Evolutionary conservation across 371 early-diverging fungal species (phyloP), one percentile per base, ranked within the genome.

Genomic region (Parasitella parasitica): DNA sequence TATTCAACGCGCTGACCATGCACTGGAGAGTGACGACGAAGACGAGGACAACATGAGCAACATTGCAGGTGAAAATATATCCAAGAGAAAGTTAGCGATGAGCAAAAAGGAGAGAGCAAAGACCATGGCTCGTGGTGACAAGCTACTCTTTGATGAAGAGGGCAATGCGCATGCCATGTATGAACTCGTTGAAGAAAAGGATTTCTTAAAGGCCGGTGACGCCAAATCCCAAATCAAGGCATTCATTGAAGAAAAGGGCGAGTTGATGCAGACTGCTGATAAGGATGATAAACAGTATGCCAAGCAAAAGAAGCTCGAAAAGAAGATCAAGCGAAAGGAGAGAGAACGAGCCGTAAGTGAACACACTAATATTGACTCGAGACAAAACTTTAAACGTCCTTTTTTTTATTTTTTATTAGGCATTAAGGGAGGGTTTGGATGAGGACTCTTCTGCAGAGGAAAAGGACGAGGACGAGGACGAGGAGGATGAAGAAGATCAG

Each of bases 61-160:
- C 12, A 28, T 63, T 13, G 61, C 16, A 32, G 56, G 53, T 22
- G 66, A 64, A 20, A 79, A 79, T 56, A 77, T 89, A 75, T 87
- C 89, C 51, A 94, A 92, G 77, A 70, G 89, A 46, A 84, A 91
- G 71, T 62, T 82, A 20, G 79, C 82, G 57, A 86, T 86, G 74
- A 74, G 82, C 28, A 94, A 94, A 75, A 85, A 89, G 68, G 87
- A 90, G 57, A 72, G 80, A 43, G 78, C 90, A 69, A 89, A 92
- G 75, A 83, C 81, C 35, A 70, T 77, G 50, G 79, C 88, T 48
- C 85, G 82, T 64, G 86, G 87, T 63, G 83, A 90, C 54, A 90
- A 89, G 71, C 28, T 93, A 16, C 67, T 94, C 49, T 97, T 96
- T 76, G 96, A 96, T 78, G 97, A 97, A 53, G 95, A 96, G 6